These are phyloP conservation scores for Comarum palustre DNA, from an alignment of 306 rosid species.

Conservation along the genomic window DNA sequence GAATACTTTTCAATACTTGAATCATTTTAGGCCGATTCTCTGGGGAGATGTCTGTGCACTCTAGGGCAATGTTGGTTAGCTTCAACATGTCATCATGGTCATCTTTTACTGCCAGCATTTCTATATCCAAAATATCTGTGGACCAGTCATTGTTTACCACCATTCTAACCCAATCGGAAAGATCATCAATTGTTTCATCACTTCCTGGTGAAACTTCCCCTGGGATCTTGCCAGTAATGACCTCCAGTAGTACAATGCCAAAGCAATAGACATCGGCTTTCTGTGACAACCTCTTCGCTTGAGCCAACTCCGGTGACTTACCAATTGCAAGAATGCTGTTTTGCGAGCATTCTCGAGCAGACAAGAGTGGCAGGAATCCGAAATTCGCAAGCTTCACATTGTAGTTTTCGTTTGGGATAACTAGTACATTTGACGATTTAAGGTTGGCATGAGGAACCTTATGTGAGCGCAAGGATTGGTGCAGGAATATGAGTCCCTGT, in stretches of 20 bases:
- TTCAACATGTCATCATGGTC: constrained; percentile 62
- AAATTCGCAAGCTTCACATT: constrained; percentile 55
- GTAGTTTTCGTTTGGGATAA: constrained; percentile 26
- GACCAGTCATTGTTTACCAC: constrained; percentile 75
- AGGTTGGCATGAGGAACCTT: constrained; percentile 71
- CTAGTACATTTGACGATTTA: constrained; percentile 52
- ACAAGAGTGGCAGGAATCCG: constrained; percentile 52
- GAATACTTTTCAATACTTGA: constrained; percentile 46
- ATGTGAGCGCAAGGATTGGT: constrained; percentile 50
- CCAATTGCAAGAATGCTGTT: constrained; percentile 34
- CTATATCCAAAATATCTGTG: constrained; percentile 60
- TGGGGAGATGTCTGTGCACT: constrained; percentile 54
- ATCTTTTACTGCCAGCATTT: constrained; percentile 51
- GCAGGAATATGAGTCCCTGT: constrained; percentile 62
- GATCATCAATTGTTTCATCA: constrained; percentile 43
- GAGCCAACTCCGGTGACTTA: constrained; percentile 54
- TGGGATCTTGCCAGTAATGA: constrained; percentile 65
- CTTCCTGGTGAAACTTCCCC: constrained; percentile 39
- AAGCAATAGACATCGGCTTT: constrained; percentile 63
- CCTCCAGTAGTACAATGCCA: constrained; percentile 65
- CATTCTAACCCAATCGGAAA: constrained; percentile 66
- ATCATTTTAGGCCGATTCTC: constrained; percentile 57
- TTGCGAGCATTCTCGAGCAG: constrained; percentile 25
- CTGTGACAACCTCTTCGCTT: constrained; percentile 53
- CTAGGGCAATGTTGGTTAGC: constrained; percentile 60